These are phyloP conservation scores for Ajuga chamaepitys DNA, from an alignment of 257 asterid species.

Conservation along the genomic window DNA sequence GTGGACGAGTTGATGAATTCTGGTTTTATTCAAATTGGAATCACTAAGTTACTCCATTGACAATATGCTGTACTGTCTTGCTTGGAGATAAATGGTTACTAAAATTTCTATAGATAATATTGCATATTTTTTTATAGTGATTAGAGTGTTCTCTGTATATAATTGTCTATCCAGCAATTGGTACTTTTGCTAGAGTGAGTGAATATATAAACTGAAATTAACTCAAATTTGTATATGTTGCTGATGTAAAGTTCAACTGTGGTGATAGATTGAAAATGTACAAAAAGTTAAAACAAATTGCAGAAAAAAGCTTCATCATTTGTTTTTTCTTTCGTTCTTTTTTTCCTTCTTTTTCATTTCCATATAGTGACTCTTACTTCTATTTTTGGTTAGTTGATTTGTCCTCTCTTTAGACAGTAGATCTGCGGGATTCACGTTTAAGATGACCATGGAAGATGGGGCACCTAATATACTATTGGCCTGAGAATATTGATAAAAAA, in stretches of 20 bases:
- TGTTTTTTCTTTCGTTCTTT: background rate
- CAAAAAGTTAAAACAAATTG: background rate
- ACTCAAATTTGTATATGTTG: background rate
- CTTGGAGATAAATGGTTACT: background rate
- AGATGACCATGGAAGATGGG: background rate
- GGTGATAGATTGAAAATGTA: background rate
- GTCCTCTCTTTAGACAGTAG: background rate
- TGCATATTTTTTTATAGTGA: background rate
- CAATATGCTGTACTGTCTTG: background rate
- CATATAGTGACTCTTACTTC: background rate
- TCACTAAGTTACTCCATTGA: background rate
- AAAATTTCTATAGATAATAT: background rate
- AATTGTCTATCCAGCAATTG: background rate
- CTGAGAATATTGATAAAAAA: background rate
- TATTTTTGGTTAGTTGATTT: background rate
- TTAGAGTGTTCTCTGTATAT: background rate
- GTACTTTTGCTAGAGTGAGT: constrained; percentile 3
- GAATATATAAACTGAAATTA: background rate
- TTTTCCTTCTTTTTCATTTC: background rate
- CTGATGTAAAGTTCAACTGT: background rate
- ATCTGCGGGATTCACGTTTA: background rate
- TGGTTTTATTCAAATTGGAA: constrained; percentile 8
- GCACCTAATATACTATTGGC: constrained; percentile 2
- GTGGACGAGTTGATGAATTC: constrained; percentile 10
- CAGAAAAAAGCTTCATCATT: background rate